These are phyloP conservation scores for Penicillium diatomitis DNA, from an alignment of 495 filamentous ascomycete species.

Conservation along the genomic window DNA sequence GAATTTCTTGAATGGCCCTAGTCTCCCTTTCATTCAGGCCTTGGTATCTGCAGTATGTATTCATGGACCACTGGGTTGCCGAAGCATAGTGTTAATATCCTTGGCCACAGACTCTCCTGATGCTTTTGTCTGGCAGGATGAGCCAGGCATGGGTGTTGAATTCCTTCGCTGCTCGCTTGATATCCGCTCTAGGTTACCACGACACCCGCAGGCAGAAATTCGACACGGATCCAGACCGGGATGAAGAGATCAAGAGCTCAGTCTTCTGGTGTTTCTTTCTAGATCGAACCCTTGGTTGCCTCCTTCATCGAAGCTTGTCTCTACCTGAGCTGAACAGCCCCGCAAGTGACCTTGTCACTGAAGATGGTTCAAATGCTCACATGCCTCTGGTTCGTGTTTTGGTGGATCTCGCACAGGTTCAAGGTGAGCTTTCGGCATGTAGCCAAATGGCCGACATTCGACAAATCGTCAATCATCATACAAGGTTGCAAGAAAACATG, in stretches of 20 bases:
- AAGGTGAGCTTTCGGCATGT: constrained; percentile 11
- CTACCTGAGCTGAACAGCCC: constrained; percentile 13
- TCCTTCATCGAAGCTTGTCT: constrained; percentile 18
- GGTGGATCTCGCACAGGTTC: constrained; percentile 18
- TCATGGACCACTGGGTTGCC: not conserved
- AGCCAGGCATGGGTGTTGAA: constrained; percentile 19
- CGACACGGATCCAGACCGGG: not conserved
- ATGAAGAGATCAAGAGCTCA: constrained; percentile 15
- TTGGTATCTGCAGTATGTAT: constrained; percentile 20
- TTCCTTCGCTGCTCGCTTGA: constrained; percentile 22
- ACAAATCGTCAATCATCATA: constrained; percentile 7
- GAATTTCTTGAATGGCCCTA: constrained; percentile 15
- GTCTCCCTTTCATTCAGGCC: constrained; percentile 15
- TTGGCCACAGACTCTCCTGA: constrained; percentile 14
- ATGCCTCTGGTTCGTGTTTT: constrained; percentile 13
- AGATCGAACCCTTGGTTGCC: constrained; percentile 19
- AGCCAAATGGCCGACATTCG: not conserved
- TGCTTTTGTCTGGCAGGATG: constrained; percentile 19
- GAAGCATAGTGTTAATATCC: not conserved
- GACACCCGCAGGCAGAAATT: constrained; percentile 1
- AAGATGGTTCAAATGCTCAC: constrained; percentile 7
- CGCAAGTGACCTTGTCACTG: constrained; percentile 6
- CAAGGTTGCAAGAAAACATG: constrained; percentile 16
- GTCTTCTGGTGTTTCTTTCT: constrained; percentile 26
- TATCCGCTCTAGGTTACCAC: constrained; percentile 19